These are phyloP conservation scores for Verticillium nubilum DNA, from an alignment of 2,329 filamentous ascomycete genomes.

Conservation along the genomic window DNA sequence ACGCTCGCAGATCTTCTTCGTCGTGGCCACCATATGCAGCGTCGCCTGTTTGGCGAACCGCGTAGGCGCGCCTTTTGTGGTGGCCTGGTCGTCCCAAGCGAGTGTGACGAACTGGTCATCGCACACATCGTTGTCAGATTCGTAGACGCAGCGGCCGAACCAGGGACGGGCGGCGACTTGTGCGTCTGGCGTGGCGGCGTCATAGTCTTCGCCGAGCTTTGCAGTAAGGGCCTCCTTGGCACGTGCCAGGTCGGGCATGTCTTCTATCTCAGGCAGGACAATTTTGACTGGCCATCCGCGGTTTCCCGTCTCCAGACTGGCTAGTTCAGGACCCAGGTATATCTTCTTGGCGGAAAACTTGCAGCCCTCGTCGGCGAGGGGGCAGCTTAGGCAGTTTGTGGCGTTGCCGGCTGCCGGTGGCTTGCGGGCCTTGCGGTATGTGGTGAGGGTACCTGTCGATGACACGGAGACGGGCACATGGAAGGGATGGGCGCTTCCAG, in stretches of 20 bases:
- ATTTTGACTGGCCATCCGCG: constrained; percentile 80
- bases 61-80: constrained; percentile 83
- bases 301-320: constrained; percentile 59
- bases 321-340: constrained; percentile 63
- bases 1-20: constrained; percentile 79
- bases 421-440: constrained; percentile 73
- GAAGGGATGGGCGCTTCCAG: constrained; percentile 36
- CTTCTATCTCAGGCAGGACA: constrained; percentile 89
- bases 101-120: constrained; percentile 91
- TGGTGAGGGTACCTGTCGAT: constrained; percentile 70
- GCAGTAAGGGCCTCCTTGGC: constrained; percentile 33
- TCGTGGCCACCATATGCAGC: constrained; percentile 93
- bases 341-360: constrained; percentile 81
- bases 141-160: constrained; percentile 96
- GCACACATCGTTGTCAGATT: constrained; percentile 86
- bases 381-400: constrained; percentile 83
- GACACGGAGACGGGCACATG: constrained; percentile 74
- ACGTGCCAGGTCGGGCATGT: constrained; percentile 43
- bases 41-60: constrained; percentile 70
- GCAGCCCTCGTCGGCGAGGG: constrained; percentile 64
- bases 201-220: constrained; percentile 48
- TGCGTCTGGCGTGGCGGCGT: constrained; percentile 35
- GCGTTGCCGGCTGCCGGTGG: constrained; percentile 67
- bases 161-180: constrained; percentile 54
- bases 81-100: constrained; percentile 70